Evolutionary conservation across 1,139 yeast genomes (phyloP), one percentile per base, ranked within the genome.

Genomic region (Lodderomyces metapsilosis): DNA sequence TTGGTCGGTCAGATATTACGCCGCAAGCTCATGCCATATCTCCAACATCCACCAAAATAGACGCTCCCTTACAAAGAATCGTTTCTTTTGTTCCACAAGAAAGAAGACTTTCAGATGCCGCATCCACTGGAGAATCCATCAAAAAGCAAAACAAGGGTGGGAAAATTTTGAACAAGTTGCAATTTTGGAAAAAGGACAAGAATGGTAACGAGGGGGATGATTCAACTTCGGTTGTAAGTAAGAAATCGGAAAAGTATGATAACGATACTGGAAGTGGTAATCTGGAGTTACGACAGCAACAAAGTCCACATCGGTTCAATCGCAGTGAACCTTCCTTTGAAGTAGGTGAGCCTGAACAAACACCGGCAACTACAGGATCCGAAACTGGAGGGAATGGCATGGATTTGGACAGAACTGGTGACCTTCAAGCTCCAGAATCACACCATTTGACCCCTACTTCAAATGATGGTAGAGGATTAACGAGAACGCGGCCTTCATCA

Each of bases 401-500:
- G 8, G 32, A 10, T 4, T 15, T 28, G 18, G 32, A 28, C 3
- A 7, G 18, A 16, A 5, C 32, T 15, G n/a, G 3, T 13, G 32
- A 28, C 6, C 8, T 21, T 11, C 36, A 18, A 16, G 25, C 17
- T 9, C 20, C 18, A 11, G 25, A 16, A 12, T 33, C 24, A 15
- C 20, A 33, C n/a, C 36, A 20, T 13, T 21, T 40, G n/a, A 47
- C 53, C 1, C 50, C 53, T 1, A 45, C 50, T 4, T 38, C 48
- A 5, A 37, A 31, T 11, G 50, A 45, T 8, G 37, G 34, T 11
- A 39, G 43, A 38, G 34, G 33, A 11, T 35, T 39, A 15, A 22
- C 45, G 4, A 61, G 72, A 40, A 65, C 73, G 4, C 64, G 92
- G 40, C 89, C 91, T 2, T 69, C 80, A 4, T 83, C 91, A 0